A percentile compares a stretch with the other conserved stretches of the same genome.
Conservation (phyloP, 345 rosid genomes). For the Eucalyptus cloeziana region DNA sequence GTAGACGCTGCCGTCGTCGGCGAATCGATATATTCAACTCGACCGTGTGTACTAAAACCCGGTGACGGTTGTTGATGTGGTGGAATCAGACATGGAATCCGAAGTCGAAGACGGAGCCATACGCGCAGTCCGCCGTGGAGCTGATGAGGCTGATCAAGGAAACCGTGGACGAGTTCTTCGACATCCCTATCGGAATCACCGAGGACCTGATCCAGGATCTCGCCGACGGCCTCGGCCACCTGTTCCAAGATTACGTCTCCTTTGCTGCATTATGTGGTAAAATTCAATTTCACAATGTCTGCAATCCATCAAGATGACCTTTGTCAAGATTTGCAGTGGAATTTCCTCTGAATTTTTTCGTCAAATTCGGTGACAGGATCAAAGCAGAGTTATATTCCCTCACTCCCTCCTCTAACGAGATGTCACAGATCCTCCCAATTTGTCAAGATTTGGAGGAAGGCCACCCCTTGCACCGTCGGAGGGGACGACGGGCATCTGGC, state of each 20-base stretch:
- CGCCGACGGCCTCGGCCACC: conserved; percentile 52
- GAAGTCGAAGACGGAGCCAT: conserved; percentile 83
- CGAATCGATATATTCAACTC: background rate
- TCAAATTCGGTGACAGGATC: conserved; percentile 33
- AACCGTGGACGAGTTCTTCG: conserved; percentile 66
- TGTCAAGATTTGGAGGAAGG: conserved; percentile 58
- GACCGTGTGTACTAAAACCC: background rate
- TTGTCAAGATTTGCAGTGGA: no score
- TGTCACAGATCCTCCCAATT: conserved; percentile 68
- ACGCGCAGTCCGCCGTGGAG: conserved; percentile 67
- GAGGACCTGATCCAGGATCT: conserved; percentile 68
- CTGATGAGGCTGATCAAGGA: conserved; percentile 52
- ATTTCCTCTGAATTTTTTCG: background rate
- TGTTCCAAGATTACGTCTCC: conserved; percentile 60
- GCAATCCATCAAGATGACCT: background rate
- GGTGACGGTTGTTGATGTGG: background rate
- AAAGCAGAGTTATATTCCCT: conserved; percentile 71
- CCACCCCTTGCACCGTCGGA: conserved; percentile 43
- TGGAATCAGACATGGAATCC: conserved; percentile 84
- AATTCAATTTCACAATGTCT: background rate
- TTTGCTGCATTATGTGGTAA: conserved; percentile 80
- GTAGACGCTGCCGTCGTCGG: background rate
- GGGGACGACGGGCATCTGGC: conserved; percentile 10
- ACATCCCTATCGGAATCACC: conserved; percentile 66
- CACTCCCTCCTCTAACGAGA: conserved; percentile 80